Percentiles rank a stretch among this genome's conserved stretches.
These are phyloP conservation scores for Scenedesmus sp. DNA, from an alignment of 163 green algal genomes.

Conservation along the genomic window DNA sequence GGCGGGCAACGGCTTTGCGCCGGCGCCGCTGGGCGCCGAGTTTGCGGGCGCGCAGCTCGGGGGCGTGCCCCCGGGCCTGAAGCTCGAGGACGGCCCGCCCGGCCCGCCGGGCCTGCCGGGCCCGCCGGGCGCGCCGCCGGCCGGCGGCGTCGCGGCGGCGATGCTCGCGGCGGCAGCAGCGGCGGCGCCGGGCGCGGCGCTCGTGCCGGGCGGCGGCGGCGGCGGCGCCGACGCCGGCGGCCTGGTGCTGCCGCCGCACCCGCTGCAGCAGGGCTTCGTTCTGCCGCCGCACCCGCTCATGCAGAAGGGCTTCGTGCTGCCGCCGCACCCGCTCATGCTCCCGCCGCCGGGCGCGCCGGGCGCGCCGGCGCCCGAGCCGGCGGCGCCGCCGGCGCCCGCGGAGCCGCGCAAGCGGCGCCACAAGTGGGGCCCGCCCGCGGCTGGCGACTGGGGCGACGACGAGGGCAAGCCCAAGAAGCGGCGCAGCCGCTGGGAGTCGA, in stretches of 20 bases:
- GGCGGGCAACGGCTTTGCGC: too few relatives aligned
- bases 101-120: too few relatives aligned
- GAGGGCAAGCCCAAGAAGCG: constrained; percentile 50
- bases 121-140: too few relatives aligned
- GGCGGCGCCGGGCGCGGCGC: too few relatives aligned
- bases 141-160: too few relatives aligned
- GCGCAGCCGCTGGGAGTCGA: constrained; percentile 55
- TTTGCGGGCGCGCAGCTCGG: constrained; percentile 1
- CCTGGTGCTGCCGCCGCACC: neutral
- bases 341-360: too few relatives aligned
- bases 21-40: neutral
- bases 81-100: too few relatives aligned
- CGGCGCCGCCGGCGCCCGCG: neutral
- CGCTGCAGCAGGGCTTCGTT: neutral
- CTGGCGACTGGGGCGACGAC: constrained; percentile 21
- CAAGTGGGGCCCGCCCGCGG: constrained; percentile 41
- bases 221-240: neutral
- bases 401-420: constrained; percentile 26
- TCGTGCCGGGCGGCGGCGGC: neutral
- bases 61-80: too few relatives aligned
- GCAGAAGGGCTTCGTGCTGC: too few relatives aligned
- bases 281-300: neutral
- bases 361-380: neutral
- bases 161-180: too few relatives aligned
- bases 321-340: too few relatives aligned